Evolutionary conservation across 2,329 filamentous ascomycete genomes (phyloP).

Genomic region (Trichoderma arundinaceum): DNA sequence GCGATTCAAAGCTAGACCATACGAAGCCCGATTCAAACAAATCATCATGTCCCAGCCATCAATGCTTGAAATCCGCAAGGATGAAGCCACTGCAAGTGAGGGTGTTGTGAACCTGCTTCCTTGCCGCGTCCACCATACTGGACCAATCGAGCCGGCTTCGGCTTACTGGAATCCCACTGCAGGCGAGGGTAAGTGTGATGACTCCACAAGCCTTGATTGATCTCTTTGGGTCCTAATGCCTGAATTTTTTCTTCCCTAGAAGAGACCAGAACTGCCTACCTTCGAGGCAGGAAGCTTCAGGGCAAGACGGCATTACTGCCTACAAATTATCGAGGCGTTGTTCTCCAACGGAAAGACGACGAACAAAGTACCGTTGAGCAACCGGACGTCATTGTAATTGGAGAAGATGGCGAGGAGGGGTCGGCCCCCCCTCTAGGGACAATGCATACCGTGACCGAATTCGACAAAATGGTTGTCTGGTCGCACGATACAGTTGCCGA

Average conservation of each 20-base stretch:
- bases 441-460: constrained; percentile 68
- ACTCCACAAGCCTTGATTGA: neutral
- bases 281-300: constrained; percentile 79
- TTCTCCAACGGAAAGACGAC: constrained; percentile 53
- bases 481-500: constrained; percentile 73
- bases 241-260: constrained; percentile 47
- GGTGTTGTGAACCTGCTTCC: constrained; percentile 75
- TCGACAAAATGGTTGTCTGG: constrained; percentile 83
- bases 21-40: neutral
- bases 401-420: constrained; percentile 44
- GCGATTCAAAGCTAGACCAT: neutral
- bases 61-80: constrained; percentile 50
- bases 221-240: neutral
- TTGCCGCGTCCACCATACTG: constrained; percentile 79
- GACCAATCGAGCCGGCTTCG: constrained; percentile 63
- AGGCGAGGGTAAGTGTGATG: constrained; percentile 41
- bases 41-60: constrained; percentile 49
- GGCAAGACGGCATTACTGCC: constrained; percentile 72
- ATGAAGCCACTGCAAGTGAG: constrained; percentile 42
- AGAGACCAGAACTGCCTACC: constrained; percentile 64
- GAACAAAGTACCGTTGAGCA: neutral
- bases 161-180: constrained; percentile 72
- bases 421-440: constrained; percentile 56
- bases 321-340: constrained; percentile 69
- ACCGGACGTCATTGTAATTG: constrained; percentile 35